Percentiles rank a stretch among this genome's conserved stretches.
Conservation (phyloP, 2,329 filamentous ascomycete genomes). For the Neurospora crassa region DNA sequence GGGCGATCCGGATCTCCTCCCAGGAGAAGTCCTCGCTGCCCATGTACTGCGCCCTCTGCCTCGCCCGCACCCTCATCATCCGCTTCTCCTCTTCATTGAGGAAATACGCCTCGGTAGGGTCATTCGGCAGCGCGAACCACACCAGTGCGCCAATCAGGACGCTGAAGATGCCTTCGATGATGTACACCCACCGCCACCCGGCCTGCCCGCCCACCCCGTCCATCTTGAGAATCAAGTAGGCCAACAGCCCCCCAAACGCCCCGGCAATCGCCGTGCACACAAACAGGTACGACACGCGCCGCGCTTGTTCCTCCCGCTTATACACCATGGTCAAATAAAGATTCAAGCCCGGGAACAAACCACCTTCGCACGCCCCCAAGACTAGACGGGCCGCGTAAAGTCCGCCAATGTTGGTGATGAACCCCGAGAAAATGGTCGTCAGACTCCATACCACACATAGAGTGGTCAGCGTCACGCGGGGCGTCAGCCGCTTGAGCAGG, state of each 20-base stretch:
- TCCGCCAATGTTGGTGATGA: constrained; percentile 30
- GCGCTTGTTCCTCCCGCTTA: constrained; percentile 42
- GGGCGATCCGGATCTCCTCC: constrained; percentile 36
- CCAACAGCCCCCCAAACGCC: constrained; percentile 53
- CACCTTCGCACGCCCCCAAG: constrained; percentile 38
- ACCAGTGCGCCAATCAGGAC: constrained; percentile 31
- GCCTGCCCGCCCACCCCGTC: constrained; percentile 32
- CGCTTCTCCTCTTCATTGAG: constrained; percentile 36
- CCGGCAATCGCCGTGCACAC: constrained; percentile 41
- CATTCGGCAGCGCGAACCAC: constrained; percentile 37
- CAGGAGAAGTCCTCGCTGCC: constrained; percentile 39
- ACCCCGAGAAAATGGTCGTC: constrained; percentile 37
- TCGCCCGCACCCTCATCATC: constrained; percentile 39
- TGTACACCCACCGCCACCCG: constrained; percentile 41
- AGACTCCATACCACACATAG: constrained; percentile 33
- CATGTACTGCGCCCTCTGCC: constrained; percentile 37
- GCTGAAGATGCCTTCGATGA: constrained; percentile 39
- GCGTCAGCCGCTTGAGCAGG: constrained; percentile 14
- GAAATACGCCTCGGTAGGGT: constrained; percentile 38
- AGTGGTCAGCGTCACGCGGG: constrained; percentile 6
- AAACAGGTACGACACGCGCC: constrained; percentile 43
- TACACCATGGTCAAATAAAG: constrained; percentile 46
- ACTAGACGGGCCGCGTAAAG: constrained; percentile 36
- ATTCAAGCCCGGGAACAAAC: constrained; percentile 38
- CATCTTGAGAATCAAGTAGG: constrained; percentile 39